Conservation (phyloP, 495 filamentous ascomycete genomes). For the Barbatosphaeria neglecta region DNA sequence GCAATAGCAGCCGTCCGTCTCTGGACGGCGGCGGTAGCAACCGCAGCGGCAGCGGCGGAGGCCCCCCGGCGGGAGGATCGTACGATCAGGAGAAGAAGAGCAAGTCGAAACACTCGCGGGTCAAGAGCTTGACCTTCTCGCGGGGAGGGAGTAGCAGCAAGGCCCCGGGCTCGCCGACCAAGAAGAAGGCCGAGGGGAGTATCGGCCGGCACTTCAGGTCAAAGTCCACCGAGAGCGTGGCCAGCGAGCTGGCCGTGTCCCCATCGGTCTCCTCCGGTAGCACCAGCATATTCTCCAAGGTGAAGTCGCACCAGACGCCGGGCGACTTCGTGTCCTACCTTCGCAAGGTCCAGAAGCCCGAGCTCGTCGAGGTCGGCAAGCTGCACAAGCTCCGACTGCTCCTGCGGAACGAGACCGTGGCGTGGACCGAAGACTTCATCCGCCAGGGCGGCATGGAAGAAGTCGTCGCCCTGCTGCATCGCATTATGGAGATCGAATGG, state of each 20-base stretch:
- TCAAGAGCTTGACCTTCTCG: conserved; percentile 64
- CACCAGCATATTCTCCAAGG: conserved; percentile 35
- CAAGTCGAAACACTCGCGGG: conserved; percentile 58
- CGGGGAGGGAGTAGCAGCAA: conserved; percentile 38
- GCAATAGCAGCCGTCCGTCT: conserved; percentile 20
- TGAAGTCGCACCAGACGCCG: conserved; percentile 46
- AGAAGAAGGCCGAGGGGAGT: conserved; percentile 43
- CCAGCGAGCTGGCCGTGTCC: conserved; percentile 33
- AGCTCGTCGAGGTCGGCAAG: conserved; percentile 80
- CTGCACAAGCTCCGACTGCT: conserved; percentile 86
- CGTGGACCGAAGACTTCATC: conserved; percentile 90
- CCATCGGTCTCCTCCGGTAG: conserved; percentile 20
- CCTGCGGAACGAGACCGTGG: conserved; percentile 85
- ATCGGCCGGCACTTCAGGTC: conserved; percentile 38
- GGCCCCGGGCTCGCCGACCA: conserved; percentile 29
- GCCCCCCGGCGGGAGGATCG: neutral
- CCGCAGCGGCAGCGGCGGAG: neutral
- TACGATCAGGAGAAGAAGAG: conserved; percentile 24
- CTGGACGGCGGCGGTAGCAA: conserved; percentile 4
- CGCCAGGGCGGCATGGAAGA: conserved; percentile 83
- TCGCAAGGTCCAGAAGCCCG: conserved; percentile 61
- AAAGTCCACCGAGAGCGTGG: conserved; percentile 40
- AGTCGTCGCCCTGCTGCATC: conserved; percentile 71
- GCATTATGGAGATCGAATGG: conserved; percentile 93
- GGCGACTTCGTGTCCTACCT: conserved; percentile 76